These are phyloP conservation scores for Leccinum pachyderme DNA, from an alignment of 1,284 basidiomycete genomes.

Conservation along the genomic window DNA sequence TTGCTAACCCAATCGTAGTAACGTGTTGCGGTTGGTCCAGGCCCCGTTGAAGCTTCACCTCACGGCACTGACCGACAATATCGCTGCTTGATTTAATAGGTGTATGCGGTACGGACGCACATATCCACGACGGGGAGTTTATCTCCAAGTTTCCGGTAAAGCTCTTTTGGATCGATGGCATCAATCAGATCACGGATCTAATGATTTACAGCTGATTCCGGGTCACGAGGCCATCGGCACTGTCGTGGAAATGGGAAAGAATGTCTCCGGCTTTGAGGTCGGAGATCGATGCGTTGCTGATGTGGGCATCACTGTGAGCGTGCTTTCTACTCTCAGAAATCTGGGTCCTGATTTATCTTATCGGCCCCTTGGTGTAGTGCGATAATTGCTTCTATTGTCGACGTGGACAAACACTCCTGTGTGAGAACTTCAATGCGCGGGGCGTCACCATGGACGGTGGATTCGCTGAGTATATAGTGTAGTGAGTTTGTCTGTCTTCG, in stretches of 20 bases:
- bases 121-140: constrained; percentile 79
- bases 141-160: constrained; percentile 69
- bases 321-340: neutral
- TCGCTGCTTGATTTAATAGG: constrained; percentile 35
- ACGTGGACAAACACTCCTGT: constrained; percentile 68
- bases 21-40: constrained; percentile 44
- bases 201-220: constrained; percentile 60
- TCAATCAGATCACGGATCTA: constrained; percentile 14
- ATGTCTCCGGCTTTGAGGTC: constrained; percentile 63
- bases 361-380: constrained; percentile 48
- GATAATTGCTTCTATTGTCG: constrained; percentile 82
- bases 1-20: constrained; percentile 34
- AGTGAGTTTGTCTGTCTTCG: constrained; percentile 45
- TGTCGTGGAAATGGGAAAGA: constrained; percentile 66
- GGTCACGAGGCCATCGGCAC: constrained; percentile 80
- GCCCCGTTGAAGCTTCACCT: neutral
- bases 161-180: constrained; percentile 7
- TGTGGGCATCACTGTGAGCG: constrained; percentile 54
- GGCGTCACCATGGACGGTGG: constrained; percentile 79
- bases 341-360: constrained; percentile 3
- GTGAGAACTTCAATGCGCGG: constrained; percentile 75
- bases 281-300: constrained; percentile 85
- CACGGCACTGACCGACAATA: neutral
- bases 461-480: constrained; percentile 84
- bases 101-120: constrained; percentile 75